Percentiles rank a stretch among this genome's conserved stretches.
These are phyloP conservation scores for Saccharomycopsis vini DNA, from an alignment of 805 yeast genomes.

Conservation along the genomic window DNA sequence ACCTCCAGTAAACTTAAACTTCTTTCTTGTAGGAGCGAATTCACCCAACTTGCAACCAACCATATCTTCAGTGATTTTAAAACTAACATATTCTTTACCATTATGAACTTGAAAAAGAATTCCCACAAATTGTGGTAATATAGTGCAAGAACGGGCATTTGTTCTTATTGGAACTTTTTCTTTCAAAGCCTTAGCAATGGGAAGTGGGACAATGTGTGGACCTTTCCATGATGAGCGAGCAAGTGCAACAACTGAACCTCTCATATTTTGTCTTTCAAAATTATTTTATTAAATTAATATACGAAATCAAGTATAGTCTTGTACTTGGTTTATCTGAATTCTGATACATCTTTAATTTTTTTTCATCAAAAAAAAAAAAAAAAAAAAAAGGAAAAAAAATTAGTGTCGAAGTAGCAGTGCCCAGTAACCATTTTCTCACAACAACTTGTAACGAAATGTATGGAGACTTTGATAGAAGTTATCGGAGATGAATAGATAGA, in stretches of 20 bases:
- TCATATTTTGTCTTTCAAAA: too few relatives aligned
- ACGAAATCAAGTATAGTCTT: too few relatives aligned
- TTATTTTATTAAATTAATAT: too few relatives aligned
- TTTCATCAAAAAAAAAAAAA: neutral
- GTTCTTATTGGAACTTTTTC: conserved; percentile 85
- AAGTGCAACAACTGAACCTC: conserved; percentile 31
- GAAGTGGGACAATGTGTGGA: conserved; percentile 90
- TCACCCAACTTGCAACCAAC: conserved; percentile 94
- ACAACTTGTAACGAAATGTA: too few relatives aligned
- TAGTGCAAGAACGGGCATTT: conserved; percentile 91
- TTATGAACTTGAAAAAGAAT: conserved; percentile 90
- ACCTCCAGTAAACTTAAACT: conserved; percentile 58
- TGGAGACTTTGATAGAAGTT: too few relatives aligned
- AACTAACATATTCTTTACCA: conserved; percentile 86
- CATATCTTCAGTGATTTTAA: conserved; percentile 88
- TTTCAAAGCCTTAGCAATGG: conserved; percentile 76
- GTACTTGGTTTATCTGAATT: too few relatives aligned
- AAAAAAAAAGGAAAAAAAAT: neutral
- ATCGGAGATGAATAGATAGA: too few relatives aligned
- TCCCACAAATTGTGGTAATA: conserved; percentile 93
- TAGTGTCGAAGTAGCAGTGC: too few relatives aligned
- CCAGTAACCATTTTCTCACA: too few relatives aligned
- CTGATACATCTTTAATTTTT: too few relatives aligned
- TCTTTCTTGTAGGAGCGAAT: conserved; percentile 89
- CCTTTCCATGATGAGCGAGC: conserved; percentile 62